phyloP scores from a whole-genome alignment of 306 rosid genomes.

The Begonia peltatifolia region DNA sequence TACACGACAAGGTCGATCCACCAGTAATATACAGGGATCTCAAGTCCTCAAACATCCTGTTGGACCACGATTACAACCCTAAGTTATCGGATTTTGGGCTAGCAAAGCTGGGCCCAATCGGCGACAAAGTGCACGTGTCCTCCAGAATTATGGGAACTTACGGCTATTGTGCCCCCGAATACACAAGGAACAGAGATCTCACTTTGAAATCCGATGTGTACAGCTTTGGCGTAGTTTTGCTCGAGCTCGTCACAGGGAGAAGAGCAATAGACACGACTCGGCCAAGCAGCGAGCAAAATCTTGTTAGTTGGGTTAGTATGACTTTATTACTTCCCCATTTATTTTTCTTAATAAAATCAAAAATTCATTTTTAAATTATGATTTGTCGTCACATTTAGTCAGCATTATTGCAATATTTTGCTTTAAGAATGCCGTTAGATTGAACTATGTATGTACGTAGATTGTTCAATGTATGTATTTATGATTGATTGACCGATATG shows the following conservation, averaged over 20 bases:
- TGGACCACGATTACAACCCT: conserved; percentile 45
- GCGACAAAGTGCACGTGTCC: conserved; percentile 38
- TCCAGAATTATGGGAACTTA: conserved; percentile 71
- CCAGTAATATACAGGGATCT: conserved; percentile 61
- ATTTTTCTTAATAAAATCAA: no score
- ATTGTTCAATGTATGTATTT: no score
- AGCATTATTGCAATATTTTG: no score
- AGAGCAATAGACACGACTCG: conserved; percentile 62
- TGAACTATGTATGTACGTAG: no score
- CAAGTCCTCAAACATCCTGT: conserved; percentile 56
- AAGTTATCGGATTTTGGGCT: conserved; percentile 77
- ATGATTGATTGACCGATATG: no score
- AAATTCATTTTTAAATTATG: no score
- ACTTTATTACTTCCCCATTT: no score
- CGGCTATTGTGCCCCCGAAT: conserved; percentile 86
- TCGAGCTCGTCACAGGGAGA: conserved; percentile 79
- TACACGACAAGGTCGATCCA: conserved; percentile 71
- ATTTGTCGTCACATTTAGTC: no score
- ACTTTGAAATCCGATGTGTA: conserved; percentile 72
- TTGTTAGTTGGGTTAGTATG: conserved; percentile 68
- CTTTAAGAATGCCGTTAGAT: no score
- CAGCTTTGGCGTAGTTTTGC: conserved; percentile 70
- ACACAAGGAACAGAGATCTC: conserved; percentile 44
- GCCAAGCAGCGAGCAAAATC: conserved; percentile 61
- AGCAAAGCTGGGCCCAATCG: conserved; percentile 36